Percentiles rank a stretch among this genome's conserved stretches.
Evolutionary conservation across 2,329 filamentous ascomycete genomes (phyloP).

Genomic region (Verticillium isaacii): DNA sequence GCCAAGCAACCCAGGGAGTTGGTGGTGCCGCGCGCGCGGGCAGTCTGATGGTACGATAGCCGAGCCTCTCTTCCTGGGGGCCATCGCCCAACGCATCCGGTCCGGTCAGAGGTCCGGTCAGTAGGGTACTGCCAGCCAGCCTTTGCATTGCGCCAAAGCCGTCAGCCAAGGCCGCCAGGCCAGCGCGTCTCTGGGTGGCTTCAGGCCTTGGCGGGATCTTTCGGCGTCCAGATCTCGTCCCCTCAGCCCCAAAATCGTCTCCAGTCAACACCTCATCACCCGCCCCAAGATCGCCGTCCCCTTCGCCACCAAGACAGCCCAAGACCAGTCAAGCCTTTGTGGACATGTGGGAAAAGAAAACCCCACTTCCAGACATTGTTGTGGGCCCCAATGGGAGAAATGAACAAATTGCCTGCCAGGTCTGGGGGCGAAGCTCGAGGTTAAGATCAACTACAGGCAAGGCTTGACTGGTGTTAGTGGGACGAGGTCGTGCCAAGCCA

Average conservation of each 20-base stretch:
- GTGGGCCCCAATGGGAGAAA: neutral
- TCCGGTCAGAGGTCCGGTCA: too few species aligned
- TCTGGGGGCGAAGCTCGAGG: neutral
- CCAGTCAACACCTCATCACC: neutral
- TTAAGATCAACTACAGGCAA: neutral
- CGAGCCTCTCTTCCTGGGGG: neutral
- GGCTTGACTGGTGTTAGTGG: neutral
- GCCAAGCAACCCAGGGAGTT: neutral
- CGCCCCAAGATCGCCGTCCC: neutral
- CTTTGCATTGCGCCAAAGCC: neutral
- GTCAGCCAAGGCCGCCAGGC: neutral
- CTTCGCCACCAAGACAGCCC: neutral
- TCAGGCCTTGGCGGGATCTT: neutral
- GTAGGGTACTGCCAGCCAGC: neutral
- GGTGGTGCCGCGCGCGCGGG: neutral
- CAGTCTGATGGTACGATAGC: neutral
- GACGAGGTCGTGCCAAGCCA: neutral
- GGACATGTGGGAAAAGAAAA: neutral
- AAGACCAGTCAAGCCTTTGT: neutral
- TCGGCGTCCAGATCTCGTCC: neutral
- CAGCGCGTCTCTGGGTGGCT: neutral
- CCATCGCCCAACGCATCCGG: too few species aligned
- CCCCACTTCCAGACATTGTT: neutral
- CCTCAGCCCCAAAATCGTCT: neutral
- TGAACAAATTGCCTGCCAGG: neutral